phyloP scores from a whole-genome alignment of 2,329 filamentous ascomycete species.

The Akanthomyces uredinophilus region DNA sequence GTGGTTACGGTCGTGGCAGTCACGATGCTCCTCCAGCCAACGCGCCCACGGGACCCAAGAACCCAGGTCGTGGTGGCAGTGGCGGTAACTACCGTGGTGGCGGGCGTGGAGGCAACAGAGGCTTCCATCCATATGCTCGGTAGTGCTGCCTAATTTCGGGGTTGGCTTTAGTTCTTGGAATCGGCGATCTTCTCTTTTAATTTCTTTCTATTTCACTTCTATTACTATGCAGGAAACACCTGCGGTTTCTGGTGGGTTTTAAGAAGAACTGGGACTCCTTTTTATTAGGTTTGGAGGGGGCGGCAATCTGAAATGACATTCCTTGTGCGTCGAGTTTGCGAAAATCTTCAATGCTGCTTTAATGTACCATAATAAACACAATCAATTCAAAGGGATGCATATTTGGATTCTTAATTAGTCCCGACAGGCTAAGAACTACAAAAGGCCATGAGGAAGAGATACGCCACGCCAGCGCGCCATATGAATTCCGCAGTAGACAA shows the following conservation, averaged over 20 bases:
- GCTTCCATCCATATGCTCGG: constrained; percentile 71
- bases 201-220: not conserved
- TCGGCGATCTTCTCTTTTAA: not conserved
- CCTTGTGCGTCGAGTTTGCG: not conserved
- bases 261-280: not conserved
- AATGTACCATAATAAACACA: not conserved
- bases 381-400: not conserved
- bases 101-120: constrained; percentile 67
- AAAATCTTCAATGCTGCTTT: not conserved
- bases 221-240: not conserved
- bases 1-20: constrained; percentile 36
- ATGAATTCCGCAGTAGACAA: constrained; percentile 17
- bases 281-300: not conserved
- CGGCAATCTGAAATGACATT: not conserved
- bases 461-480: not conserved
- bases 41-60: constrained; percentile 91
- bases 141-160: constrained; percentile 15
- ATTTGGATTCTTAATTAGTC: not conserved
- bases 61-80: constrained; percentile 75
- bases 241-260: not conserved
- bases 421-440: not conserved
- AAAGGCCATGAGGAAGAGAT: not conserved
- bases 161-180: not conserved
- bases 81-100: constrained; percentile 85
- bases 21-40: constrained; percentile 47